Base-by-base conservation (phyloP, 2,329 filamentous ascomycete genomes). In the Xylariaceae sp. region DNA sequence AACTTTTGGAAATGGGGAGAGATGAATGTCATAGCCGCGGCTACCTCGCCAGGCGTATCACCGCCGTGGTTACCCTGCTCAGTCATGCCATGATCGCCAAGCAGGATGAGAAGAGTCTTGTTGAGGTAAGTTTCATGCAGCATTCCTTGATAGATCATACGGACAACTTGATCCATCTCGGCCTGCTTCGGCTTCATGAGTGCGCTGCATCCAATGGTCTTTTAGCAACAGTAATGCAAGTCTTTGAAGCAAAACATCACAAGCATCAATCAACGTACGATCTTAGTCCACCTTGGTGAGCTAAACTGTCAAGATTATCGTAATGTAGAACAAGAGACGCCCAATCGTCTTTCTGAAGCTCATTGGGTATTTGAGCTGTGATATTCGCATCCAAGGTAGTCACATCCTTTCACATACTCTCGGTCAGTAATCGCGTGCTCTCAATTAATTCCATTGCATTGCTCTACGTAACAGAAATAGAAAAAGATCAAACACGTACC, bases 331-430 rank as follows among this genome's bases (percentile, higher is more conserved):
- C 77, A 74, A 88, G 78, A n/a, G 76, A 81, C 64, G 83, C 79
- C 85, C 85, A 89, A 59, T 88, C 84, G 54, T 72, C 66, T 35
- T 73, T 73, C 40, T 64, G 60, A 53, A 89, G 68, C 63, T 88
- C 84, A 27, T 68, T 66, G 14, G 81, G 75, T 40, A 88, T 67
- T 73, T 88, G 82, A 48, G 84, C 76, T 16, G 85, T 88, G 61
- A 88, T 85, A 67, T 88, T 88, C 60, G 82, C 78, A 64, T 89
- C 85, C n/a, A n/a, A n/a, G n/a, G n/a, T n/a, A n/a, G n/a, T n/a
- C n/a, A n/a, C n/a, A n/a, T n/a, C n/a, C n/a, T n/a, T n/a, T n/a
- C n/a, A n/a, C n/a, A n/a, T n/a, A n/a, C n/a, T n/a, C n/a, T n/a
- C n/a, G n/a, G n/a, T n/a, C n/a, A n/a, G n/a, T n/a, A n/a, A n/a